Percentiles rank a stretch among this genome's conserved stretches.
Evolutionary conservation across 2,329 filamentous ascomycete species (phyloP).

Genomic region (Catunica adiposa): DNA sequence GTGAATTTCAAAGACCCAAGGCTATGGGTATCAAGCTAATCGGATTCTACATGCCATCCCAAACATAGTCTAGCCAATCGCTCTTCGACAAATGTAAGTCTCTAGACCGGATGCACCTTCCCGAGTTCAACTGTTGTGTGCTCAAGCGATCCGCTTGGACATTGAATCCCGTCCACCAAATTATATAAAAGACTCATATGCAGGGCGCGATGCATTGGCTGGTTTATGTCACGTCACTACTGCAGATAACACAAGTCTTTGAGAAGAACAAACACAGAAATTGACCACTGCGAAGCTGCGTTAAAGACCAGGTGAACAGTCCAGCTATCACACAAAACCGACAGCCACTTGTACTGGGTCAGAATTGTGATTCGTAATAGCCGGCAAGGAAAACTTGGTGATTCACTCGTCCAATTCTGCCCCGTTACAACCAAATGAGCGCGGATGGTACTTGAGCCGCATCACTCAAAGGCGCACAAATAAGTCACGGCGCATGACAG

Average conservation of each 20-base stretch:
- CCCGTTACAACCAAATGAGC: too few relatives aligned
- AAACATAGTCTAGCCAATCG: not conserved
- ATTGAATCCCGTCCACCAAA: not conserved
- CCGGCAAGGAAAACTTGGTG: too few relatives aligned
- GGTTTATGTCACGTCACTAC: not conserved
- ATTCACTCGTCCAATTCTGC: too few relatives aligned
- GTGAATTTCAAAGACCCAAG: too few relatives aligned
- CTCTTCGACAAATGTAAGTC: too few relatives aligned
- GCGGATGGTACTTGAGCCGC: too few relatives aligned
- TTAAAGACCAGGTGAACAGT: not conserved
- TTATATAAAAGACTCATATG: not conserved
- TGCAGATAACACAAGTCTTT: not conserved
- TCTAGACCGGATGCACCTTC: not conserved
- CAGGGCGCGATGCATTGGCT: not conserved
- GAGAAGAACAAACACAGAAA: not conserved
- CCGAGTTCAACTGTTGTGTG: not conserved
- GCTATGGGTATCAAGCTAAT: too few relatives aligned
- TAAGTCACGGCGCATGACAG: too few relatives aligned
- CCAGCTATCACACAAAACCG: not conserved
- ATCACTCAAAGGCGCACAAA: too few relatives aligned
- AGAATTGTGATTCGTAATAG: too few relatives aligned
- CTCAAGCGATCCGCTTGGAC: not conserved
- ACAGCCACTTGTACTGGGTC: too few relatives aligned
- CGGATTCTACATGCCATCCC: too few relatives aligned
- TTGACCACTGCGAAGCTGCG: not conserved